These are phyloP conservation scores for Medicago truncatula DNA, from an alignment of 306 rosid genomes.

Conservation along the genomic window DNA sequence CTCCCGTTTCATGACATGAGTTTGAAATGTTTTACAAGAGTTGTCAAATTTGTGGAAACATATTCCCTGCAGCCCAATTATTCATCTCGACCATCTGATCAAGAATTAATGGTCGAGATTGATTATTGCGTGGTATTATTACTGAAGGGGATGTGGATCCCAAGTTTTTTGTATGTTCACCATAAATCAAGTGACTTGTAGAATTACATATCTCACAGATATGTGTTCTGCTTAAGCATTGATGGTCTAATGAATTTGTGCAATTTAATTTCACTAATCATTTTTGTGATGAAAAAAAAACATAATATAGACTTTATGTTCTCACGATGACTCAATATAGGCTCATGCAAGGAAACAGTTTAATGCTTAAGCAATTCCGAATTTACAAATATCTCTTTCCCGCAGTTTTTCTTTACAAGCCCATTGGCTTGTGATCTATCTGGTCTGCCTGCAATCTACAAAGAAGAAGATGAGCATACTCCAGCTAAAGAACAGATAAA, in stretches of 20 bases:
- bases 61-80: too few species aligned
- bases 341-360: constrained; percentile 10
- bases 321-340: background rate
- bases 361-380: constrained; percentile 16
- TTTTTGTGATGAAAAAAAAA: too few species aligned
- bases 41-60: background rate
- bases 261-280: too few species aligned
- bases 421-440: constrained; percentile 82
- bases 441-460: constrained; percentile 65
- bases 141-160: too few species aligned
- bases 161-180: too few species aligned
- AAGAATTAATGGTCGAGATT: too few species aligned
- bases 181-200: too few species aligned
- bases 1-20: background rate
- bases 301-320: background rate
- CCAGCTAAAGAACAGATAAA: constrained; percentile 65
- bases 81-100: too few species aligned
- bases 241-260: too few species aligned
- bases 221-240: too few species aligned
- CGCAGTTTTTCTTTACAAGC: constrained; percentile 84
- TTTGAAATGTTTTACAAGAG: background rate
- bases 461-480: constrained; percentile 53
- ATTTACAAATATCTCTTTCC: constrained; percentile 29
- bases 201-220: too few species aligned
- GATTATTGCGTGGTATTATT: too few species aligned